phyloP scores from a whole-genome alignment of 75 land plant genomes.

The Pinus tabuliformis region DNA sequence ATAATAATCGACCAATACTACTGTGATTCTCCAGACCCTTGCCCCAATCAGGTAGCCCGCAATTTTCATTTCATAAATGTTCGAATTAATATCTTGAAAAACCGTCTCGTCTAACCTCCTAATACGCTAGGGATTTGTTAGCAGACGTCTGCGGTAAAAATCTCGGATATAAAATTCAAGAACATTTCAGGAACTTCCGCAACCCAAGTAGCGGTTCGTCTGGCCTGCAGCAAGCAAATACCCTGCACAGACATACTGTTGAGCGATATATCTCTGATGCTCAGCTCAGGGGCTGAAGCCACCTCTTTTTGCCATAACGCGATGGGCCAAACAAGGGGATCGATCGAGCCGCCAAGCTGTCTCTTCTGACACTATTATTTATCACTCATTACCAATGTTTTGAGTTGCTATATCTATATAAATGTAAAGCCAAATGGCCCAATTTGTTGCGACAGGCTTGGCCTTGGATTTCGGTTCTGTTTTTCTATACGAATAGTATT shows the following conservation, averaged over 20 bases:
- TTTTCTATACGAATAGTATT: no score
- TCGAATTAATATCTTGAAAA: no score
- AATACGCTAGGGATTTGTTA: neutral
- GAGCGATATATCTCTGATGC: conserved; percentile 27
- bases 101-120: no score
- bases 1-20: conserved; percentile 93
- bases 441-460: no score
- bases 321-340: neutral
- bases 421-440: no score
- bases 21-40: conserved; percentile 72
- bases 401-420: no score
- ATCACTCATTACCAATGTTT: no score
- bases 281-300: neutral
- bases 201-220: conserved; percentile 26
- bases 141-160: conserved; percentile 38
- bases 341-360: neutral
- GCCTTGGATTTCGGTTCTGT: no score
- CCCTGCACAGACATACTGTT: conserved; percentile 40
- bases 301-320: neutral
- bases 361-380: neutral
- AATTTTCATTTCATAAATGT: neutral
- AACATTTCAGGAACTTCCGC: conserved; percentile 41
- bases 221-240: conserved; percentile 31
- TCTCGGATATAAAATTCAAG: conserved; percentile 22
- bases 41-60: conserved; percentile 44